Percentiles rank a stretch among this genome's conserved stretches.
Evolutionary conservation across 139 green algal species (phyloP).

Genomic region (Pseudopediastrum boryanum): DNA sequence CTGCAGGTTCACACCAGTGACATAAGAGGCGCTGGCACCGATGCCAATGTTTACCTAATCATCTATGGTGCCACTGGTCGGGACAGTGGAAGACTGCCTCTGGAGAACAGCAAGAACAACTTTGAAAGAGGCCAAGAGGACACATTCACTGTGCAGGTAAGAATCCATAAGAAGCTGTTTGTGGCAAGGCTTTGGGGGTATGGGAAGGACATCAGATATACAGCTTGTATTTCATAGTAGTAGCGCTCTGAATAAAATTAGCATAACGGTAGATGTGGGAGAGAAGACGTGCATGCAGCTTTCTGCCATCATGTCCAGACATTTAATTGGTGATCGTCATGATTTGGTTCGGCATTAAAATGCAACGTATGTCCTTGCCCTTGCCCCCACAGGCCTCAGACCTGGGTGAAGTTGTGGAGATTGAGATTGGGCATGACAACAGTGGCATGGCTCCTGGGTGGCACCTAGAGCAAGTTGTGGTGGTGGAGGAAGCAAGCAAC

Average conservation of each 20-base stretch:
- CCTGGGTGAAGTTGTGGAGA: slow-evolving; percentile 48
- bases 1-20: slow-evolving; percentile 52
- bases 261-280: no score
- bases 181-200: no score
- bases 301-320: no score
- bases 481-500: slow-evolving; percentile 48
- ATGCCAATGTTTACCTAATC: slow-evolving; percentile 57
- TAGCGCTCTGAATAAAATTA: no score
- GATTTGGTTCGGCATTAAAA: no score
- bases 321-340: no score
- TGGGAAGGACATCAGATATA: no score
- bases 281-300: no score
- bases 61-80: slow-evolving; percentile 38
- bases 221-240: no score
- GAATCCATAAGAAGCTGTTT: no score
- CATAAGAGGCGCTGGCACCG: slow-evolving; percentile 55
- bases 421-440: slow-evolving; percentile 68
- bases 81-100: slow-evolving; percentile 15
- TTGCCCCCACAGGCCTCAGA: no score
- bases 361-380: no score
- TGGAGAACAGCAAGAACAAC: slow-evolving; percentile 62
- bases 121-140: slow-evolving; percentile 41
- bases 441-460: slow-evolving; percentile 42
- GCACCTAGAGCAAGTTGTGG: slow-evolving; percentile 48
- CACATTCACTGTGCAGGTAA: background rate